Evolutionary conservation across 2,329 filamentous ascomycete species (phyloP).

Genomic region (Chaetomium sp.): DNA sequence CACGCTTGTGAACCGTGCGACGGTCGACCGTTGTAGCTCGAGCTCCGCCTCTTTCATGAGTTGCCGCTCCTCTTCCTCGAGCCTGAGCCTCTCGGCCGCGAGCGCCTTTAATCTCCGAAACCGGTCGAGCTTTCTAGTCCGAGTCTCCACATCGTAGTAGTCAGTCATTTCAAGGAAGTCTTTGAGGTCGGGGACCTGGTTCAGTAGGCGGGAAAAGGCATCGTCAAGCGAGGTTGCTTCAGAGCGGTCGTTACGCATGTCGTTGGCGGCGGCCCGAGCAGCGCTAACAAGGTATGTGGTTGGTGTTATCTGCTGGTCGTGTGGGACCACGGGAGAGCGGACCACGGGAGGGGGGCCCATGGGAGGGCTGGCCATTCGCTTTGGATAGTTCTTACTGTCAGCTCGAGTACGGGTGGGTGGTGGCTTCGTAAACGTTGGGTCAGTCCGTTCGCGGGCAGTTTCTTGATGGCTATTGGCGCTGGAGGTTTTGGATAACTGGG

Average conservation of each 20-base stretch:
- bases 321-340: neutral
- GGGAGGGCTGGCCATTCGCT: neutral
- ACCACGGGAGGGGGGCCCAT: too few relatives aligned
- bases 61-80: constrained; percentile 34
- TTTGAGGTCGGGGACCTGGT: constrained; percentile 30
- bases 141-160: constrained; percentile 31
- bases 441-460: neutral
- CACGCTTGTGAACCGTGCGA: constrained; percentile 10
- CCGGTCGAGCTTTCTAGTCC: constrained; percentile 33
- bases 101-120: constrained; percentile 31
- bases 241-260: neutral
- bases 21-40: constrained; percentile 27
- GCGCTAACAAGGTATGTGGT: neutral
- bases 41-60: constrained; percentile 35
- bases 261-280: neutral
- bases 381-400: neutral
- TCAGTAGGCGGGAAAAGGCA: constrained; percentile 26
- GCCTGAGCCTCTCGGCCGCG: constrained; percentile 31
- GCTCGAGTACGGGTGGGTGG: neutral
- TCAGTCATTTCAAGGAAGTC: constrained; percentile 36
- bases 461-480: neutral
- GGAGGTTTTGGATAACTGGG: neutral
- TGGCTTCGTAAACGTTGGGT: neutral
- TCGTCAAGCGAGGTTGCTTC: constrained; percentile 11
- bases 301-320: neutral